A percentile compares a stretch with the other conserved stretches of the same genome.
phyloP scores from a whole-genome alignment of 352 stramenopile genomes.

The Phytopythium ostracodes region DNA sequence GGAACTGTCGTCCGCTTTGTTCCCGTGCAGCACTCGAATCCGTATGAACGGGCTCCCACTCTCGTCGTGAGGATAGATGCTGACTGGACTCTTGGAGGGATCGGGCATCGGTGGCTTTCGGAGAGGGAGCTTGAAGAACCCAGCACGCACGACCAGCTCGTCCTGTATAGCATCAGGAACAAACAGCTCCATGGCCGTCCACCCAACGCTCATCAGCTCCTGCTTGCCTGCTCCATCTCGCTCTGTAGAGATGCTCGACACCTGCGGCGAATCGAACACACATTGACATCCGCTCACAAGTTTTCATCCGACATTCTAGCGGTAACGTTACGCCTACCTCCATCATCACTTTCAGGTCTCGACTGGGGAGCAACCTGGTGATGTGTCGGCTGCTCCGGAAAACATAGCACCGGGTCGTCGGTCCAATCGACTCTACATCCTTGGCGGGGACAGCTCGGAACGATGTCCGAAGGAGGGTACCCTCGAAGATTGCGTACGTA shows the following conservation, averaged over 20 bases:
- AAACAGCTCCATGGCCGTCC: slow-evolving; percentile 40
- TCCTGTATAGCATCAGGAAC: background rate
- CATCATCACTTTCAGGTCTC: slow-evolving; percentile 28
- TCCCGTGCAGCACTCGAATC: slow-evolving; percentile 31
- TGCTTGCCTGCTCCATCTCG: slow-evolving; percentile 9
- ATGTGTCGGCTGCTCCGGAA: slow-evolving; percentile 27
- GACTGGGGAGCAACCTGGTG: slow-evolving; percentile 22
- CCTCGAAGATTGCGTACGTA: slow-evolving; percentile 48
- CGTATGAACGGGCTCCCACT: slow-evolving; percentile 21
- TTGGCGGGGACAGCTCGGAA: slow-evolving; percentile 37
- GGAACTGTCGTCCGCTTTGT: slow-evolving; percentile 18
- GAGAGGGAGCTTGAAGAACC: slow-evolving; percentile 37
- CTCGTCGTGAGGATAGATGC: slow-evolving; percentile 3
- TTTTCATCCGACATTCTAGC: too few species aligned
- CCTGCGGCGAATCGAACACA: slow-evolving; percentile 10
- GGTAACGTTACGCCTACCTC: slow-evolving; percentile 43
- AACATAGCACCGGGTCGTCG: slow-evolving; percentile 24
- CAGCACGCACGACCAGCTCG: slow-evolving; percentile 15
- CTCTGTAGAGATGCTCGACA: slow-evolving; percentile 11
- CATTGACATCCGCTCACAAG: background rate
- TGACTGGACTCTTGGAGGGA: slow-evolving; percentile 21
- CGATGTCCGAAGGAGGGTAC: slow-evolving; percentile 25
- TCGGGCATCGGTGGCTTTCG: slow-evolving; percentile 37
- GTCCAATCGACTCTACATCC: slow-evolving; percentile 21
- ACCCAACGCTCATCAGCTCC: slow-evolving; percentile 27